Percentiles rank a stretch among this genome's conserved stretches.
Evolutionary conservation across 805 yeast genomes (phyloP).

Genomic region (Yarrowia yakushimensis): DNA sequence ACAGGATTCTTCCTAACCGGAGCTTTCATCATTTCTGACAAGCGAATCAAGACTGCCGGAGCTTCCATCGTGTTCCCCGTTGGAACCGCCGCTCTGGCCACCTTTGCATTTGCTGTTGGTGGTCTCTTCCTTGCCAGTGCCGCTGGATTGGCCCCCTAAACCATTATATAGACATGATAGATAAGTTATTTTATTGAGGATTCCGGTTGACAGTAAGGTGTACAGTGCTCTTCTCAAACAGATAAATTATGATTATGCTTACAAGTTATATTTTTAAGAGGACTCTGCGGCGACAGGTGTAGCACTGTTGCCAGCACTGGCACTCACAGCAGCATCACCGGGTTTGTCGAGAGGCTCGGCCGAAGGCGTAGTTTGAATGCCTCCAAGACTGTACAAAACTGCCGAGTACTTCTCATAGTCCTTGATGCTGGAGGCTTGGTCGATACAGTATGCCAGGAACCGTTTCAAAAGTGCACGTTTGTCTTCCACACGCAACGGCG

Average conservation of each 20-base stretch:
- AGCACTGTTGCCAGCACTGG: not conserved
- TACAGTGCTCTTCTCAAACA: not conserved
- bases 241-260: slow-evolving; percentile 17
- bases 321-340: not conserved
- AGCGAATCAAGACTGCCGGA: slow-evolving; percentile 2
- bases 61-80: slow-evolving; percentile 3
- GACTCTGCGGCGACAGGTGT: not conserved
- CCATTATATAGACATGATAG: slow-evolving; percentile 6
- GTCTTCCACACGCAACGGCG: not conserved
- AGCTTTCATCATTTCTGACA: slow-evolving; percentile 24
- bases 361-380: not conserved
- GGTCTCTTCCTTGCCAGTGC: slow-evolving; percentile 24
- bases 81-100: slow-evolving; percentile 23
- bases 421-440: not conserved
- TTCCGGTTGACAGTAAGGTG: not conserved
- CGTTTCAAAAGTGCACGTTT: slow-evolving; percentile 3
- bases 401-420: slow-evolving; percentile 20
- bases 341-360: slow-evolving; percentile 14
- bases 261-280: not conserved
- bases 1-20: slow-evolving; percentile 17
- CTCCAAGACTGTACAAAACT: slow-evolving; percentile 4
- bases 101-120: slow-evolving; percentile 19
- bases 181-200: not conserved
- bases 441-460: not conserved
- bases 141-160: slow-evolving; percentile 21